Percentiles rank a stretch among this genome's conserved stretches.
phyloP scores from a whole-genome alignment of 495 filamentous ascomycete genomes.

The Melanomma pulvis-pyrius region DNA sequence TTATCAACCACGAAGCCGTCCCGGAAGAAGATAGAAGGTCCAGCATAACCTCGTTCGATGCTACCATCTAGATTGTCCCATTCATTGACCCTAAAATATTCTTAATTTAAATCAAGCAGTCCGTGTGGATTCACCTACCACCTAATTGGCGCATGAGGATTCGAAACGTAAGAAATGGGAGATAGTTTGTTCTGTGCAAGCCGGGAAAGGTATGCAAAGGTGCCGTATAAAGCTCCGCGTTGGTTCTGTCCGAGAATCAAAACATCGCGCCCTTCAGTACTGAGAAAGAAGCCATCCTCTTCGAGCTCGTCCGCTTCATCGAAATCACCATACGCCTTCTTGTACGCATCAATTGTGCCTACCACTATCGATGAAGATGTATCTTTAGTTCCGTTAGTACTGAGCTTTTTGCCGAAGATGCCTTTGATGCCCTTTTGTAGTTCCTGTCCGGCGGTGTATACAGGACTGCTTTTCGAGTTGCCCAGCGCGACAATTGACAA shows the following conservation, averaged over 20 bases:
- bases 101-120: background rate
- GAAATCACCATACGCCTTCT: slow-evolving; percentile 43
- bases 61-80: slow-evolving; percentile 61
- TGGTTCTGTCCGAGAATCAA: slow-evolving; percentile 69
- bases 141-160: slow-evolving; percentile 64
- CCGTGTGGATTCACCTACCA: slow-evolving; percentile 58
- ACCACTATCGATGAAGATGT: slow-evolving; percentile 54
- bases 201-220: slow-evolving; percentile 68
- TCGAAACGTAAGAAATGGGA: slow-evolving; percentile 55
- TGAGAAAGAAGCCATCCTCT: slow-evolving; percentile 68
- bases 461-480: slow-evolving; percentile 54
- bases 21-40: slow-evolving; percentile 68
- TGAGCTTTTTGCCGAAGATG: slow-evolving; percentile 54
- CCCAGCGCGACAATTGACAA: slow-evolving; percentile 60
- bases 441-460: slow-evolving; percentile 62
- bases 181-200: slow-evolving; percentile 65
- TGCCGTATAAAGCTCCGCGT: slow-evolving; percentile 68
- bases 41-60: slow-evolving; percentile 72
- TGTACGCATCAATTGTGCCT: slow-evolving; percentile 60
- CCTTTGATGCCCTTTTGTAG: slow-evolving; percentile 59
- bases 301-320: slow-evolving; percentile 51
- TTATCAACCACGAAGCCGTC: slow-evolving; percentile 58
- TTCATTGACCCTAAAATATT: background rate
- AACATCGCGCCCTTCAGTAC: slow-evolving; percentile 49
- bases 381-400: slow-evolving; percentile 42